A percentile compares a stretch with the other conserved stretches of the same genome.
Conservation (phyloP, 805 yeast genomes). For the Blastobotrys attinorum region DNA sequence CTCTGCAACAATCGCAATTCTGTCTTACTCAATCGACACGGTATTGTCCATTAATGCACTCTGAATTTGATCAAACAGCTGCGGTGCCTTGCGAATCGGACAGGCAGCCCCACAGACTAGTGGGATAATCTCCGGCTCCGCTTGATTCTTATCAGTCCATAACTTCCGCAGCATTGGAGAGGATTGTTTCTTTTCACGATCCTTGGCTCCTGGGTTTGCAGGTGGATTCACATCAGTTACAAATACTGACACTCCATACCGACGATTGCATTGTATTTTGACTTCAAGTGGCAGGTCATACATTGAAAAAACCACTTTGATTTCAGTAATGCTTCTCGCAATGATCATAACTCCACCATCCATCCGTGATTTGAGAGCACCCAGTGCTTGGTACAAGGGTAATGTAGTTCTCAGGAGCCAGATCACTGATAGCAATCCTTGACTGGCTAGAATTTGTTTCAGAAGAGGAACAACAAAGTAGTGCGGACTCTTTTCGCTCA, state of each 20-base stretch:
- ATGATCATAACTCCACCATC: slow-evolving; percentile 13
- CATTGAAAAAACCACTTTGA: slow-evolving; percentile 5
- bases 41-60: background rate
- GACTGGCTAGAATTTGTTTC: slow-evolving; percentile 21
- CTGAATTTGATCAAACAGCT: background rate
- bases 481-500: slow-evolving; percentile 23
- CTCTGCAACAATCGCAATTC: too few species aligned
- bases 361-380: slow-evolving; percentile 7
- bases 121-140: slow-evolving; percentile 15
- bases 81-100: slow-evolving; percentile 11
- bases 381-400: slow-evolving; percentile 20
- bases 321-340: slow-evolving; percentile 20
- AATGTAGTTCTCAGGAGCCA: slow-evolving; percentile 23
- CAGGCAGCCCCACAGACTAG: slow-evolving; percentile 19
- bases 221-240: slow-evolving; percentile 11
- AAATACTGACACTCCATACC: slow-evolving; percentile 13
- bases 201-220: background rate
- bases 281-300: slow-evolving; percentile 3
- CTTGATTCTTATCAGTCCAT: slow-evolving; percentile 9
- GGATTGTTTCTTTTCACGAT: slow-evolving; percentile 5
- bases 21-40: too few species aligned
- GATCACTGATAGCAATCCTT: slow-evolving; percentile 23
- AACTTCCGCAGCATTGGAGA: slow-evolving; percentile 6
- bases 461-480: slow-evolving; percentile 19
- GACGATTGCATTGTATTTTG: slow-evolving; percentile 13